These are phyloP conservation scores for Claviceps sorghi DNA, from an alignment of 2,329 filamentous ascomycete species.

Conservation along the genomic window DNA sequence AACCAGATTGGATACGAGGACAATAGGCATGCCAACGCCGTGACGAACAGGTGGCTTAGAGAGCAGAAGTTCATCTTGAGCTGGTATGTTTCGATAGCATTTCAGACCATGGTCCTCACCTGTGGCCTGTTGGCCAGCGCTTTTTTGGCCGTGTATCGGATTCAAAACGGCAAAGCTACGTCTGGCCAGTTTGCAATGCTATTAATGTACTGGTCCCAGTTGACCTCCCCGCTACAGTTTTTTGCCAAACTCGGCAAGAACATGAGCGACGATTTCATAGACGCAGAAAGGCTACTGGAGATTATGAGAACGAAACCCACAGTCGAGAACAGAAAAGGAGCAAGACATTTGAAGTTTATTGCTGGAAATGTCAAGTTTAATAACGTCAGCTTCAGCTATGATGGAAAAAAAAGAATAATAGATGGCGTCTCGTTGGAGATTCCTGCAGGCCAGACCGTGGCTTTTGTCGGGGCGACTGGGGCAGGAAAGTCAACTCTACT, in stretches of 20 bases:
- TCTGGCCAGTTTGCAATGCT: constrained; percentile 57
- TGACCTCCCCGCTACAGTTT: constrained; percentile 56
- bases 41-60: constrained; percentile 25
- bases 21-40: constrained; percentile 35
- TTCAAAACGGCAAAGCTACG: constrained; percentile 43
- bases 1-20: constrained; percentile 45
- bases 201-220: constrained; percentile 59
- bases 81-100: constrained; percentile 37
- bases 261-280: constrained; percentile 41
- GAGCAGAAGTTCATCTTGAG: constrained; percentile 25
- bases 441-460: constrained; percentile 37
- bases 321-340: constrained; percentile 36
- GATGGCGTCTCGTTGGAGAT: constrained; percentile 37
- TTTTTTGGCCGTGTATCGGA: constrained; percentile 48
- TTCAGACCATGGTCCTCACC: constrained; percentile 49
- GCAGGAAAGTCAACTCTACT: constrained; percentile 45
- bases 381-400: constrained; percentile 42
- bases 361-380: constrained; percentile 41
- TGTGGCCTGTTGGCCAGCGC: constrained; percentile 52
- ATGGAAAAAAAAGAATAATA: constrained; percentile 43
- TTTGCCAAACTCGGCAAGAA: constrained; percentile 45
- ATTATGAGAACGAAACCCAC: constrained; percentile 44
- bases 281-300: constrained; percentile 42
- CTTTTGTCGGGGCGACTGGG: constrained; percentile 48
- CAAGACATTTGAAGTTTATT: constrained; percentile 33